Conservation (phyloP, 768 basidiomycete species). For the Suillus placidus region DNA sequence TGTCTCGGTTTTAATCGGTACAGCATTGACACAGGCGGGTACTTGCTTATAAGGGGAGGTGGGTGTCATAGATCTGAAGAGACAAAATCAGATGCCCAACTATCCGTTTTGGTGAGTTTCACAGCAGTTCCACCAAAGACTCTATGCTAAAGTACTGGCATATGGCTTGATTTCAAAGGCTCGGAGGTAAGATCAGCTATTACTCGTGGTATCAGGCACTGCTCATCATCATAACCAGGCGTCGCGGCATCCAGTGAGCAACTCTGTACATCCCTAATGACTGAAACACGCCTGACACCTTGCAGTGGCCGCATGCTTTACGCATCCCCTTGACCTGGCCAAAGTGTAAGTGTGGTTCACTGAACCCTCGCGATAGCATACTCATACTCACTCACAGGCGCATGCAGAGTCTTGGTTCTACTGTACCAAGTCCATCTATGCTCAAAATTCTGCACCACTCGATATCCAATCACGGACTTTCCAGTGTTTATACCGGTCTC, state of each 20-base stretch:
- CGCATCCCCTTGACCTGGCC: slow-evolving; percentile 82
- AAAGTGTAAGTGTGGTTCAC: slow-evolving; percentile 64
- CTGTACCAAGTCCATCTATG: slow-evolving; percentile 63
- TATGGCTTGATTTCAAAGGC: slow-evolving; percentile 41
- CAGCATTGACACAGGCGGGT: background rate
- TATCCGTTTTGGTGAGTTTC: slow-evolving; percentile 37
- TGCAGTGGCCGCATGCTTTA: slow-evolving; percentile 78
- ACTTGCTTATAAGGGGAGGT: slow-evolving; percentile 22
- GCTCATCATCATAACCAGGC: slow-evolving; percentile 38
- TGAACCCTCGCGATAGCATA: slow-evolving; percentile 7
- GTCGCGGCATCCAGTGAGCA: slow-evolving; percentile 64
- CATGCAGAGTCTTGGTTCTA: slow-evolving; percentile 72
- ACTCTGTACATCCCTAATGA: background rate
- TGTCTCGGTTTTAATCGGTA: slow-evolving; percentile 9
- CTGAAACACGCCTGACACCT: slow-evolving; percentile 10
- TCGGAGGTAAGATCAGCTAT: slow-evolving; percentile 53
- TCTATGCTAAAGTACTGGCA: slow-evolving; percentile 9
- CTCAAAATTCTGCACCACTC: slow-evolving; percentile 65
- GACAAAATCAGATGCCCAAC: slow-evolving; percentile 25
- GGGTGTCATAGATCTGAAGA: slow-evolving; percentile 13
- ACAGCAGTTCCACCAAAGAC: background rate
- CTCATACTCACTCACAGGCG: slow-evolving; percentile 46
- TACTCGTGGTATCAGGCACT: slow-evolving; percentile 4
- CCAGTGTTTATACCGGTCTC: slow-evolving; percentile 79
- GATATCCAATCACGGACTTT: slow-evolving; percentile 66